A percentile compares a stretch with the other conserved stretches of the same genome.
Conservation (phyloP, 2,329 filamentous ascomycete genomes). For the Leptographium procerum region DNA sequence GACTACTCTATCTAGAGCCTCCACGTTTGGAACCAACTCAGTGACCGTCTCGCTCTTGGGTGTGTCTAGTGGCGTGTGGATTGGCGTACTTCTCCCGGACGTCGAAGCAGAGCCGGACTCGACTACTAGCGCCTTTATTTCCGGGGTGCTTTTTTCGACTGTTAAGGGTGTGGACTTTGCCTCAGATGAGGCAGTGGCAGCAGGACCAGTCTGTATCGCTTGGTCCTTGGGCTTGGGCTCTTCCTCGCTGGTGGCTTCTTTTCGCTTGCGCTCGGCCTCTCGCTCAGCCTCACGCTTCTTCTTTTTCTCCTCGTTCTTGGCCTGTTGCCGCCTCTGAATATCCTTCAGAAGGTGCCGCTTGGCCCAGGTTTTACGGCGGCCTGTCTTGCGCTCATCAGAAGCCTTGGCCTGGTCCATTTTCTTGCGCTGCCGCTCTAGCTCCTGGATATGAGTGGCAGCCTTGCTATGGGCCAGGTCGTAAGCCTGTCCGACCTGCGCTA, state of each 20-base stretch:
- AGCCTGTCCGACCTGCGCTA: conserved; percentile 56
- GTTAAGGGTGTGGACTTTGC: not conserved
- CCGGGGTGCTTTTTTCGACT: not conserved
- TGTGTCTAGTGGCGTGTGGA: conserved; percentile 18
- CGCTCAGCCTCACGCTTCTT: conserved; percentile 23
- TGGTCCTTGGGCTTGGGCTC: conserved; percentile 9
- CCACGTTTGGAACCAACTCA: conserved; percentile 6
- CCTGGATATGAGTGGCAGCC: conserved; percentile 22
- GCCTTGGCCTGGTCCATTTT: conserved; percentile 35
- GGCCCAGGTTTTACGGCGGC: conserved; percentile 26
- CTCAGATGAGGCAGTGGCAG: not conserved
- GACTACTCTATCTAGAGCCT: conserved; percentile 20
- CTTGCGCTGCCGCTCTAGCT: conserved; percentile 37
- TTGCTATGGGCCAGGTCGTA: conserved; percentile 63
- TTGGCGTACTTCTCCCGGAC: conserved; percentile 14
- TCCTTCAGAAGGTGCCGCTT: conserved; percentile 25
- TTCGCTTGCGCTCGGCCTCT: conserved; percentile 13
- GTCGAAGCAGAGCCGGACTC: conserved; percentile 10
- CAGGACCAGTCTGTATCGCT: conserved; percentile 6
- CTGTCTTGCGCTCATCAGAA: conserved; percentile 32
- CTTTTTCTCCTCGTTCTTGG: conserved; percentile 30
- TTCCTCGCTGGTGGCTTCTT: conserved; percentile 17
- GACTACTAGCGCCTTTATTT: not conserved
- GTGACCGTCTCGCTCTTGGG: conserved; percentile 17
- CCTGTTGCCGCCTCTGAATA: conserved; percentile 26